Conservation (phyloP, 805 yeast genomes). For the Ogataea chonburiensis region DNA sequence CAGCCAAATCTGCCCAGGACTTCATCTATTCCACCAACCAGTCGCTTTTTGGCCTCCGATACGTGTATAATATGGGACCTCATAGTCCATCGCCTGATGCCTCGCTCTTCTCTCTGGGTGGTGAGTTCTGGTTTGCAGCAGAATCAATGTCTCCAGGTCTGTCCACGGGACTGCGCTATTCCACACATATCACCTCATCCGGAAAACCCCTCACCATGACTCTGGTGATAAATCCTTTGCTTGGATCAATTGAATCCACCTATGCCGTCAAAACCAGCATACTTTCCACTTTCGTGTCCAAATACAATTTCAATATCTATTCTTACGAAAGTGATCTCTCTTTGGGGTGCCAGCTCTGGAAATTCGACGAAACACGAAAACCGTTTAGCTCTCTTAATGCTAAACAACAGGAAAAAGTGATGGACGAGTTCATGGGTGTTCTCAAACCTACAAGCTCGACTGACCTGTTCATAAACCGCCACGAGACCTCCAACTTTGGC, state of each 20-base stretch:
- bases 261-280: conserved; percentile 81
- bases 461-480: conserved; percentile 32
- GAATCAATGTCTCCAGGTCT: conserved; percentile 84
- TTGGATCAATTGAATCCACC: conserved; percentile 86
- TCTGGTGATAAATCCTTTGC: conserved; percentile 78
- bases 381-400: conserved; percentile 22
- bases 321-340: conserved; percentile 87
- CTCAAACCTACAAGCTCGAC: conserved; percentile 25
- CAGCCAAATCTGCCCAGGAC: conserved; percentile 65
- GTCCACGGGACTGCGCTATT: conserved; percentile 79
- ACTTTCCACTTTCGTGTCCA: conserved; percentile 73
- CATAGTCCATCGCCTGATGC: conserved; percentile 17
- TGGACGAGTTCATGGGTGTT: conserved; percentile 24
- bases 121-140: conserved; percentile 87
- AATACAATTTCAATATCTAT: conserved; percentile 85
- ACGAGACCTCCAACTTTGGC: conserved; percentile 54
- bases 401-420: conserved; percentile 21
- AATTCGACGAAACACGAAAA: conserved; percentile 31
- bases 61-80: conserved; percentile 62
- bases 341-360: conserved; percentile 84
- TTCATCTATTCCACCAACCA: conserved; percentile 81
- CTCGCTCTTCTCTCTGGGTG: conserved; percentile 66
- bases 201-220: conserved; percentile 91
- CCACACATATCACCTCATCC: conserved; percentile 73
- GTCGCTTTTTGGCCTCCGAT: conserved; percentile 75